Evolutionary conservation across 2,329 filamentous ascomycete species (phyloP), one percentile per base, ranked within the genome.

Genomic region (Dactylonectria macrodidyma): DNA sequence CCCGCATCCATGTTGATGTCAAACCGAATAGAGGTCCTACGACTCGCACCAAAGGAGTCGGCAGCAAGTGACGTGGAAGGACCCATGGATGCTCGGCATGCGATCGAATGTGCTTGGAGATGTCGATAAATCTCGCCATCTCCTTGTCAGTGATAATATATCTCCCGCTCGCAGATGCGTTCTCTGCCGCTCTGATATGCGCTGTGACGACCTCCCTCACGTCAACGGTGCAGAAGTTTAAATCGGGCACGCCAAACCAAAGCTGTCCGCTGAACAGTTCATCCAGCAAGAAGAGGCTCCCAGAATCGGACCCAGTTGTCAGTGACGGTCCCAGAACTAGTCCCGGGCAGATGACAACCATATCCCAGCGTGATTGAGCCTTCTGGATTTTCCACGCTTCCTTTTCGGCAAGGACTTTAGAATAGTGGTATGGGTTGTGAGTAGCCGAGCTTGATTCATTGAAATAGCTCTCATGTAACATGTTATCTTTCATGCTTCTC

Each of bases 311-410:
- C 16, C 44, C 44, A 46, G 44, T 46, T 22, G 44, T 46, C n/a
- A 46, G 44, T n/a, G 44, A 46, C 44, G 44, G 44, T 22, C 44
- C 44, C 44, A 46, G 44, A 46, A 46, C 44, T 46, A 46, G 44
- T 46, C 44, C 44, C n/a, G 44, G 44, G 44, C 44, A 46, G 44
- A 46, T 46, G n/a, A n/a, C 44, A 46, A 46, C 44, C 44, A 46
- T 46, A 46, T 46, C 44, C 44, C 44, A 46, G n/a, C 44, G 44
- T 46, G 44, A 46, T 46, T 46, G 44, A 46, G 14, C 16, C 5
- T 46, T 46, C 16, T 46, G 44, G n/a, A 46, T 46, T n/a, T 46
- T 46, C 44, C 44, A 46, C 5, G 44, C 44, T 46, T 46, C 44
- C 16, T 46, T 46, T 10, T 46, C 44, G 44, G 44, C 44, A 46